Evolutionary conservation across 2,329 filamentous ascomycete genomes (phyloP), one percentile per base, ranked within the genome.

Genomic region (Magnaporthiopsis poae): DNA sequence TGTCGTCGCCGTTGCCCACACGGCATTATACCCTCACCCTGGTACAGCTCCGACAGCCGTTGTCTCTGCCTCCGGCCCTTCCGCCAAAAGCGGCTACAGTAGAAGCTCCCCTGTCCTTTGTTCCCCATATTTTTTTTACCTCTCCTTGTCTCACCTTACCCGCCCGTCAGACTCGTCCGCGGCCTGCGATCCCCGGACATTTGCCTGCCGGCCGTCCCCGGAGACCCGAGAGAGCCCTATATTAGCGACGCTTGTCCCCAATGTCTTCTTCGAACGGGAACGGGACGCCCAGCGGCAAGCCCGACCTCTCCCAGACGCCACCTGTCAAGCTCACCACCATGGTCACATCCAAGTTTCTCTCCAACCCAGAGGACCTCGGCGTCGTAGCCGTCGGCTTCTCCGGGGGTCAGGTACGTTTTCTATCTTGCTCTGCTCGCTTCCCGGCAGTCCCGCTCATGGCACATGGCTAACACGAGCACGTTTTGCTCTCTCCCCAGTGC

Each of bases 311-410:
- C 60, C 29, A 67, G 60, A 61, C 21, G 18, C 66, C 62, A 36
- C 72, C 71, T 65, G 72, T 71, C 69, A 83, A 84, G 80, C 81
- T 83, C 72, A 84, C 82, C 65, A 81, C 82, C 66, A 81, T 82
- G 75, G 75, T 86, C 70, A 76, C 80, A 71, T 83, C 82, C 75
- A 92, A 90, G 75, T 98, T 97, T 81, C 89, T 98, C 72, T 83
- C 88, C 70, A 84, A 88, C 74, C 86, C 88, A 39, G 84, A 90
- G 74, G 88, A 98, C 74, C 84, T 99, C 70, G 95, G 94, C 69
- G 86, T 99, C 67, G 92, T 98, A 56, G 92, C 94, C 64, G 95
- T 98, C 56, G 94, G 94, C 69, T 99, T 98, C 82, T 96, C 92
- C 66, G 94, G 94, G 71, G 95, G 95, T 67, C 95, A 97, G 87